Base-by-base conservation (phyloP, 2,329 filamentous ascomycete genomes). In the Colletotrichum musicola region DNA sequence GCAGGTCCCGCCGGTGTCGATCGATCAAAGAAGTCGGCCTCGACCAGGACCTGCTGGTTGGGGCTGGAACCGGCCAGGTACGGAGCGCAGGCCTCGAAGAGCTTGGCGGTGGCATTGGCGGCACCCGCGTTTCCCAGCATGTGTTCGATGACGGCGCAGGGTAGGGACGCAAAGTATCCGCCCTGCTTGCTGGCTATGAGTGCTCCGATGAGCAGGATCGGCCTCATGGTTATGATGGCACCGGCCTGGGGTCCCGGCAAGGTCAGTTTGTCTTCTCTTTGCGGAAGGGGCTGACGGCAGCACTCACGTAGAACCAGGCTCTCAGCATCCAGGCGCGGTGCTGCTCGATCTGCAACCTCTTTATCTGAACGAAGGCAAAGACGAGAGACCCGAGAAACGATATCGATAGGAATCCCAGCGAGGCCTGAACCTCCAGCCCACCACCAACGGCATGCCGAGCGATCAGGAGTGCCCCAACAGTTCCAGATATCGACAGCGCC, bases 241-340 rank as follows among this genome's bases (percentile, higher is more conserved):
- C 82, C 82, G n/a, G 80, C 81, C 82, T 85, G 44, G 44, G 55
- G 57, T 22, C 53, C 55, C 35, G 12, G n/a, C 60, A 25, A 27
- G 22, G 27, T 56, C 40, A 63, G 60, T 10, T 10, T 35, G 10
- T 35, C 30, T 35, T 10, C 30, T 35, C 7, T 10, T 1, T 7
- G 30, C 7, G 30, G 7, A 35, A 10, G 6, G 30, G 7, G 6
- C 10, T 35, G 30, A 4, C 7, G 30, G 7, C 30, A 35, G 7
- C 30, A 35, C 78, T 69, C 70, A 83, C 78, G 68, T 84, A 84
- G 58, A 84, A 78, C 83, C 83, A 85, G 3, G 84, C 80, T 13
- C 88, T 75, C n/a, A 90, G 73, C 87, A 90, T 90, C 88, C 87
- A 90, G 3, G 85, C 85, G 1, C 88, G 81, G 68, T 90, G 88